phyloP scores from a whole-genome alignment of 139 green algal species.

The Chlamydomonas urium region DNA sequence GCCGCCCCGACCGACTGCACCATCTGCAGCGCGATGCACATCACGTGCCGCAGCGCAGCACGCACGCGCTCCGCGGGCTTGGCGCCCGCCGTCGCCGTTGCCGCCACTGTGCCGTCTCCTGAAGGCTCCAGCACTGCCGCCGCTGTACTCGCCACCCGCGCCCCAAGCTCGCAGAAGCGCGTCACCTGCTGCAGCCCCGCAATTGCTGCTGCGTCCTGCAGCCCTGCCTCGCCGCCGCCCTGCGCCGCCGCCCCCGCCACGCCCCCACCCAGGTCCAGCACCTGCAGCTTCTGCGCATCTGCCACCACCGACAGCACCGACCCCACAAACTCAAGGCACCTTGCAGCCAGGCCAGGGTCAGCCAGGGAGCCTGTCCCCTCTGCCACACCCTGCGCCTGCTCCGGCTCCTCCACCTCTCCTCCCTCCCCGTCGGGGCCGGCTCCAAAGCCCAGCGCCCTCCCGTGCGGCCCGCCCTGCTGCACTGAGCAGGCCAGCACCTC shows the following conservation, averaged over 20 bases:
- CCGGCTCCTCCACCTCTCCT: not conserved
- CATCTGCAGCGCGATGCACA: not conserved
- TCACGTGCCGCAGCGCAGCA: not conserved
- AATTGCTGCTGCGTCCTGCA: too few relatives aligned
- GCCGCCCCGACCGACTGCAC: not conserved
- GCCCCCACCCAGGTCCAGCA: conserved; percentile 16
- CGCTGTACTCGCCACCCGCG: not conserved
- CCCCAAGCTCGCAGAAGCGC: conserved; percentile 1
- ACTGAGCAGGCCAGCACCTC: not conserved
- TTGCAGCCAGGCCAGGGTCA: not conserved
- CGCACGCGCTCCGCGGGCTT: not conserved
- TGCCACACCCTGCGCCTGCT: too few relatives aligned
- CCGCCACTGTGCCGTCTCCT: not conserved
- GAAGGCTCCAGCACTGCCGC: not conserved
- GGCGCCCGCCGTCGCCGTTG: not conserved
- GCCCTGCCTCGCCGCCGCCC: too few relatives aligned
- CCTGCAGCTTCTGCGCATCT: not conserved
- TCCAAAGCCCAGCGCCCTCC: too few relatives aligned
- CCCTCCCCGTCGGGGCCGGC: not conserved
- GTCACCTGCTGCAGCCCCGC: too few relatives aligned
- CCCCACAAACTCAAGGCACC: not conserved
- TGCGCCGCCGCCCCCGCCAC: not conserved
- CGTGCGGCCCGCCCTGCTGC: too few relatives aligned
- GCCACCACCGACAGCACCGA: conserved; percentile 6
- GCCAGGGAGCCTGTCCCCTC: too few relatives aligned